A percentile compares a stretch with the other conserved stretches of the same genome.
phyloP scores from a whole-genome alignment of 306 rosid genomes.

The Quillaja saponaria region DNA sequence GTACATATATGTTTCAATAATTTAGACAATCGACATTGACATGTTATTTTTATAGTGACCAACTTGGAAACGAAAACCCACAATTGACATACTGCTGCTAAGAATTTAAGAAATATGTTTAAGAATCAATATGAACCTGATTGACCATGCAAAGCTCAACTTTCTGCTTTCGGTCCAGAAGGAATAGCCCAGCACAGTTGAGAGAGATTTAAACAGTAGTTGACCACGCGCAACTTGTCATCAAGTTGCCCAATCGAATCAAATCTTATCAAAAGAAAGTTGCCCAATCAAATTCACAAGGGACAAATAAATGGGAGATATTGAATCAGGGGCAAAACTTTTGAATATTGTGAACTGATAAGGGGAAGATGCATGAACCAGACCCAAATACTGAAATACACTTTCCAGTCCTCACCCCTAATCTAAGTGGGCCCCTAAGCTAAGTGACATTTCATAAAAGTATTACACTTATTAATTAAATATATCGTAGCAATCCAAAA shows the following conservation, averaged over 20 bases:
- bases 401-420: not conserved
- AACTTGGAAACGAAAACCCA: slow-evolving; percentile 12
- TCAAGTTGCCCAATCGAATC: no score
- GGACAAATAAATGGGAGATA: not conserved
- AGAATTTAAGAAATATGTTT: not conserved
- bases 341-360: not conserved
- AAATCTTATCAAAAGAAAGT: no score
- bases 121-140: not conserved
- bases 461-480: slow-evolving; percentile 8
- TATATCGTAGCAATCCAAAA: not conserved
- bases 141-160: slow-evolving; percentile 1
- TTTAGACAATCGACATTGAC: not conserved
- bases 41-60: not conserved
- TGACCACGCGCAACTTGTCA: no score
- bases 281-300: no score
- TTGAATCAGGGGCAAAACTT: not conserved
- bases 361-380: slow-evolving; percentile 51
- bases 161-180: not conserved
- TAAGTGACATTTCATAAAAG: not conserved
- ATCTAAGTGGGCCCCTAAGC: not conserved
- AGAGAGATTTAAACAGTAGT: no score
- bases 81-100: not conserved
- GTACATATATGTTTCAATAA: not conserved
- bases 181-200: no score
- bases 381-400: slow-evolving; percentile 1